These are phyloP conservation scores for Leptodermis oblonga DNA, from an alignment of 257 asterid genomes.

Conservation along the genomic window DNA sequence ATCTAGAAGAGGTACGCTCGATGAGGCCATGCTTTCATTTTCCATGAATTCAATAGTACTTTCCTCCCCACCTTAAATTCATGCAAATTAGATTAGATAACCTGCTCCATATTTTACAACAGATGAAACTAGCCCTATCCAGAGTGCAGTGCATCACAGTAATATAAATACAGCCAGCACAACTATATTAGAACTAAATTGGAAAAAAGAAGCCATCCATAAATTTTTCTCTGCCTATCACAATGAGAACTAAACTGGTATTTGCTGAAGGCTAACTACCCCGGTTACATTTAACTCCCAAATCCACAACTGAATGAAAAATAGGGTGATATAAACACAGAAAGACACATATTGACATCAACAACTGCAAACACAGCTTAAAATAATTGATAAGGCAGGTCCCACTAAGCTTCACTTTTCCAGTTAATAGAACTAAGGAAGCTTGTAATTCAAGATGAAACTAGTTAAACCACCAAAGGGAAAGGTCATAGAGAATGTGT, in stretches of 20 bases:
- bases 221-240: background rate
- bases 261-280: background rate
- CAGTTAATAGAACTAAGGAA: background rate
- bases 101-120: background rate
- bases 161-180: background rate
- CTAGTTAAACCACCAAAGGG: background rate
- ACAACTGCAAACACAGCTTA: background rate
- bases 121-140: background rate
- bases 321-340: background rate
- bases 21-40: constrained; percentile 49
- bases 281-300: background rate
- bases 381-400: background rate
- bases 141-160: background rate
- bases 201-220: background rate
- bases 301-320: background rate
- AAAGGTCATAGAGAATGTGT: background rate
- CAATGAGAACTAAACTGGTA: background rate
- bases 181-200: background rate
- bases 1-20: constrained; percentile 79
- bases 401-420: background rate
- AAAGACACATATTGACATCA: background rate
- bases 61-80: constrained; percentile 83
- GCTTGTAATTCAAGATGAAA: background rate
- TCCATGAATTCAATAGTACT: constrained; percentile 88
- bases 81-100: constrained; percentile 6